Base-by-base conservation (phyloP, 2,329 filamentous ascomycete genomes). In the Alternaria postmessia region DNA sequence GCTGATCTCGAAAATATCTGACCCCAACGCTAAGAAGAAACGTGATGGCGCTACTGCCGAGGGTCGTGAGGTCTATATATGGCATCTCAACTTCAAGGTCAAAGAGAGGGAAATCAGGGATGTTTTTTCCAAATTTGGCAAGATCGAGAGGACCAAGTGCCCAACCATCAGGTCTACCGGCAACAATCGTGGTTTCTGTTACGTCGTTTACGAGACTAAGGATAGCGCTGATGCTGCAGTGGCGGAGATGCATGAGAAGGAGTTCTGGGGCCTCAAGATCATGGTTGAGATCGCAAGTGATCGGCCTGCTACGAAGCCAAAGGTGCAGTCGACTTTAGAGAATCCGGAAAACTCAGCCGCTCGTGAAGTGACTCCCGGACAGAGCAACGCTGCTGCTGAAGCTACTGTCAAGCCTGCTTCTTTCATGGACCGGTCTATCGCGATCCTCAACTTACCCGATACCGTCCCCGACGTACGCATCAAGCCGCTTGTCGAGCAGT, bases 391-490 rank as follows among this genome's bases (percentile, higher is more conserved):
- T 24, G 72, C 79, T 73, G 16, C 51, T n/a, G 64, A 57, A 12
- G 32, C 67, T 30, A 46, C 47, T 20, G 51, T 52, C 41, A 64
- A 66, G n/a, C 61, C 66, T 12, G 70, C 67, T 2, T 65, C 73
- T 1, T 74, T 75, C 22, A 60, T 63, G 34, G 87, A 89, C 51
- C 89, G 93, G 53, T 95, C 92, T 1, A 85, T 98, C 51, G 90
- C 90, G 9, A 82, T 99, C 28, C 87, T 97, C 79, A 91, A 94
- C 63, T 83, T 99, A 1, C 93, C 95, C 0, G 95, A 98, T 73
- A 98, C 94, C 0, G 88, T 98, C 71, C 97, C 96, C 66, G 92
- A 96, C 71, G 88, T 91, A 1, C 92, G 94, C 30, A 87, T 99
- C 55, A 87, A 87, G 44, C 85, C 88, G 0, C 81, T 96, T 3